phyloP scores from a whole-genome alignment of 176 grass and related monocot species.

The Panicum miliaceum region DNA sequence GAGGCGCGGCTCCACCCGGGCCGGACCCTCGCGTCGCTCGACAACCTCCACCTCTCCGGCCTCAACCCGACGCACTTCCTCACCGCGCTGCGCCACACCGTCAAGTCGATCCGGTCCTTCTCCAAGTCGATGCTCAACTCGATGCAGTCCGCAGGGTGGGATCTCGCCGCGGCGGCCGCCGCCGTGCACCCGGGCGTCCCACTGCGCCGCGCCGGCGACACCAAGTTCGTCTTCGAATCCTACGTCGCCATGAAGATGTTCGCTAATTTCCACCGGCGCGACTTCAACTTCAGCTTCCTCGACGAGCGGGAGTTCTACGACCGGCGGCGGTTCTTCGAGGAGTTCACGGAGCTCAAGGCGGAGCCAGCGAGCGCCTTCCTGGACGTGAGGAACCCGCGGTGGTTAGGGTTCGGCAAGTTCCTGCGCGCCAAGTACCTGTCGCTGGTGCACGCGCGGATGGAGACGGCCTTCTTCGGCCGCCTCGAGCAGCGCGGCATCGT shows the following conservation, averaged over 20 bases:
- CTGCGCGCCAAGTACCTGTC: conserved; percentile 79
- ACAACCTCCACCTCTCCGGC: conserved; percentile 83
- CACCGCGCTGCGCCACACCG: conserved; percentile 64
- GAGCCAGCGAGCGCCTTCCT: conserved; percentile 53
- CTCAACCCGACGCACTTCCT: conserved; percentile 94
- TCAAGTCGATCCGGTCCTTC: conserved; percentile 91
- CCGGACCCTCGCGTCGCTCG: conserved; percentile 67
- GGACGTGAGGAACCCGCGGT: conserved; percentile 53
- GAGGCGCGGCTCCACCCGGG: conserved; percentile 76
- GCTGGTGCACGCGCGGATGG: conserved; percentile 92
- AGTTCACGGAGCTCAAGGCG: conserved; percentile 81
- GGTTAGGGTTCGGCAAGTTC: conserved; percentile 74
- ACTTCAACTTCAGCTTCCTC: conserved; percentile 76
- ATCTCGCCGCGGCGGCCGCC: conserved; percentile 63
- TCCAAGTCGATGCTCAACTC: conserved; percentile 62
- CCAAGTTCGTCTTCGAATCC: conserved; percentile 83
- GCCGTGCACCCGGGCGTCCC: conserved; percentile 65
- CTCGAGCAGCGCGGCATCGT: conserved; percentile 87
- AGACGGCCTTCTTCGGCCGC: conserved; percentile 84
- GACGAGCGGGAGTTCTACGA: conserved; percentile 73
- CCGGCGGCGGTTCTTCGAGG: conserved; percentile 75
- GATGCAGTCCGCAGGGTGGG: conserved; percentile 84
- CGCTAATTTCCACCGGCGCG: conserved; percentile 82
- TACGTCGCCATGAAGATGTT: conserved; percentile 93
- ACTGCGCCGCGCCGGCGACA: conserved; percentile 38